A percentile compares a stretch with the other conserved stretches of the same genome.
phyloP scores from a whole-genome alignment of 1,284 basidiomycete genomes.

The Anthracocystis walkeri region DNA sequence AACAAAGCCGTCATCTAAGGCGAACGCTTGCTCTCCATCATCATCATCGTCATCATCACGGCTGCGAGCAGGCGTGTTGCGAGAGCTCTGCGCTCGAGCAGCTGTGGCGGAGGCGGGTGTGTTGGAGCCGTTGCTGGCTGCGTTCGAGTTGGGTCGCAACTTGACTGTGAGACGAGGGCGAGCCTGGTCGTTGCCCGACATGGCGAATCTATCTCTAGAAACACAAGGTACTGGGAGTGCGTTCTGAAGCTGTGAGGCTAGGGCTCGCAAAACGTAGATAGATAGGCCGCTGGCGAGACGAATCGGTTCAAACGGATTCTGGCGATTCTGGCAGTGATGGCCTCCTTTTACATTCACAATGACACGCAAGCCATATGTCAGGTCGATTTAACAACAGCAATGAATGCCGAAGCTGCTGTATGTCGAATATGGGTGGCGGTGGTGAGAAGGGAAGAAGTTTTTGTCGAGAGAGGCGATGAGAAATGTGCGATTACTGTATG shows the following conservation, averaged over 20 bases:
- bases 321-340: neutral
- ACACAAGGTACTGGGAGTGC: neutral
- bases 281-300: neutral
- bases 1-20: conserved; percentile 39
- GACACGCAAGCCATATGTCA: conserved; percentile 1
- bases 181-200: conserved; percentile 29
- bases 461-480: conserved; percentile 1
- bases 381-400: neutral
- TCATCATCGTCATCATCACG: conserved; percentile 36
- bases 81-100: conserved; percentile 32
- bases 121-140: conserved; percentile 25
- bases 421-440: conserved; percentile 5
- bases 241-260: too few species aligned
- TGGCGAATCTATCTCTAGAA: neutral
- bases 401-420: conserved; percentile 1
- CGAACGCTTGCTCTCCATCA: conserved; percentile 36
- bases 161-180: conserved; percentile 48
- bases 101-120: conserved; percentile 32
- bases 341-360: conserved; percentile 2
- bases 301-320: neutral
- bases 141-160: conserved; percentile 36
- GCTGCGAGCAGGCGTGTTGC: conserved; percentile 16
- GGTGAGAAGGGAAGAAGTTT: conserved; percentile 2
- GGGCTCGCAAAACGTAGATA: neutral
- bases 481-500: neutral